A percentile compares a stretch with the other conserved stretches of the same genome.
These are phyloP conservation scores for Paecilomyces dactylethromorphus DNA, from an alignment of 2,329 filamentous ascomycete species.

Conservation along the genomic window DNA sequence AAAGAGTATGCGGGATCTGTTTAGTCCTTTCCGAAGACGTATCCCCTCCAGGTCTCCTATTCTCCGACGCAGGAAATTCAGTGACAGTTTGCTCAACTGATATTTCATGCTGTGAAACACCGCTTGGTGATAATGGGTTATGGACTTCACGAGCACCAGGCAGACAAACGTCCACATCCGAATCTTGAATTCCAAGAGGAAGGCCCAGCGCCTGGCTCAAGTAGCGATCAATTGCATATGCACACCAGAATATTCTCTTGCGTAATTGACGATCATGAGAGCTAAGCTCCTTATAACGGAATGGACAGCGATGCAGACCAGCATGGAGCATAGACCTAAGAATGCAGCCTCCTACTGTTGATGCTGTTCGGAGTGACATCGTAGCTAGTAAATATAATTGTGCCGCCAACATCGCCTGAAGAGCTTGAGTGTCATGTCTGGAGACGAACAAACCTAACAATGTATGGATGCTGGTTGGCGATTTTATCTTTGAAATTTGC, in stretches of 20 bases:
- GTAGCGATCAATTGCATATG: conserved; percentile 36
- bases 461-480: conserved; percentile 30
- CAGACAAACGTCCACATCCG: conserved; percentile 41
- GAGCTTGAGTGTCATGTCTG: conserved; percentile 39
- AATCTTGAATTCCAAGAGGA: conserved; percentile 36
- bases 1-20: not conserved
- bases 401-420: conserved; percentile 44
- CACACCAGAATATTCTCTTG: conserved; percentile 38
- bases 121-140: conserved; percentile 15
- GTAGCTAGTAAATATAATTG: conserved; percentile 44
- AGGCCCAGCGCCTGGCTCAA: conserved; percentile 34
- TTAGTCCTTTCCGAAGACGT: not conserved
- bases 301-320: conserved; percentile 47
- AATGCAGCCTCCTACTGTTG: conserved; percentile 43
- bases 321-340: conserved; percentile 44
- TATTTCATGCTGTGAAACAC: not conserved
- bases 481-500: conserved; percentile 29
- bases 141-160: conserved; percentile 37
- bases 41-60: not conserved
- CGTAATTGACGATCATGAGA: conserved; percentile 33
- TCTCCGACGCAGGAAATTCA: not conserved
- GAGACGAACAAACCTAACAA: conserved; percentile 32
- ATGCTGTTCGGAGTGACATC: conserved; percentile 45
- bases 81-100: not conserved
- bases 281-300: conserved; percentile 43